phyloP scores from a whole-genome alignment of 441 rosid genomes.

The Gossypium laxum region DNA sequence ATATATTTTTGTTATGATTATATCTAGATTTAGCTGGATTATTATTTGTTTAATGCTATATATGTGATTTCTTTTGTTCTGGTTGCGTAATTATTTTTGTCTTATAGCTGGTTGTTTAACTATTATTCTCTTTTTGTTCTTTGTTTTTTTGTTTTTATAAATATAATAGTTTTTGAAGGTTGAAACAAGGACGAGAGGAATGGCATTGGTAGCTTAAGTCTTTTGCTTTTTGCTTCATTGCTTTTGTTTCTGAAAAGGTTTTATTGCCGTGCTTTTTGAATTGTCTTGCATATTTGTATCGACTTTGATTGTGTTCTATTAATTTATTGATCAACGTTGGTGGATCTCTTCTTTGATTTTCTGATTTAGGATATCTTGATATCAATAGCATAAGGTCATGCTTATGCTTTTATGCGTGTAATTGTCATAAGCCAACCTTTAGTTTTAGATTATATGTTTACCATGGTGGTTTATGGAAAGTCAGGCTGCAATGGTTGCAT shows the following conservation, averaged over 20 bases:
- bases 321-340: not conserved
- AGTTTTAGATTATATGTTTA: slow-evolving; percentile 13
- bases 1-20: not conserved
- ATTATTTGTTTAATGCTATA: not conserved
- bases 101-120: not conserved
- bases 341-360: slow-evolving; percentile 2
- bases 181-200: not conserved
- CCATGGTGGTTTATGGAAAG: slow-evolving; percentile 16
- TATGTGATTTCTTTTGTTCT: not conserved
- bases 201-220: not conserved
- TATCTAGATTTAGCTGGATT: not conserved
- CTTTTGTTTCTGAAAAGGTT: not conserved
- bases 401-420: not conserved
- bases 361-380: not conserved
- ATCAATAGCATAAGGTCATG: not conserved
- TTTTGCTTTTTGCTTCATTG: not conserved
- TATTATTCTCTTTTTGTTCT: not conserved
- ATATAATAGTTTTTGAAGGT: not conserved
- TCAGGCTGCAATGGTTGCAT: slow-evolving; percentile 22
- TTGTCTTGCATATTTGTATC: not conserved
- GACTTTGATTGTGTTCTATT: not conserved
- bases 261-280: not conserved
- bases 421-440: not conserved
- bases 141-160: not conserved
- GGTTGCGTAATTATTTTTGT: not conserved